Evolutionary conservation across 306 rosid genomes (phyloP).

Genomic region (Hippophae tibetana): DNA sequence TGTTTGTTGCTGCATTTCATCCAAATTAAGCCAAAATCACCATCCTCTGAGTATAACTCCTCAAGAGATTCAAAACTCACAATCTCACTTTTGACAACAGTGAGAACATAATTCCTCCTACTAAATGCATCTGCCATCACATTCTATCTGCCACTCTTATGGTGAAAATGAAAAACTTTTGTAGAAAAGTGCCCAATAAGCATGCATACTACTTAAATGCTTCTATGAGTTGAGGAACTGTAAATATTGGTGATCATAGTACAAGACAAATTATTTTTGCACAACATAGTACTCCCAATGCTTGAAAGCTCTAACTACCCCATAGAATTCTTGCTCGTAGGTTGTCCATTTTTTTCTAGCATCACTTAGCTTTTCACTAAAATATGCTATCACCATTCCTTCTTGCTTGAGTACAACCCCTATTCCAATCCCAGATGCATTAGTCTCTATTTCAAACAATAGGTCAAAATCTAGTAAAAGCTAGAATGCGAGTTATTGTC

Average conservation of each 20-base stretch:
- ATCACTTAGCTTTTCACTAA: background rate
- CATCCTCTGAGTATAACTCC: background rate
- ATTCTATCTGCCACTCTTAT: background rate
- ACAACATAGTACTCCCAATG: background rate
- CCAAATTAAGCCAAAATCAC: background rate
- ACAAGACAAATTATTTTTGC: background rate
- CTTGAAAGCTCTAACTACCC: background rate
- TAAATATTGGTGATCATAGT: background rate
- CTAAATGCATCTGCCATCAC: background rate
- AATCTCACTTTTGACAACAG: background rate
- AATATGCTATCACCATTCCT: background rate
- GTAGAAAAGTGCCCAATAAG: background rate
- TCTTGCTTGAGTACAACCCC: background rate
- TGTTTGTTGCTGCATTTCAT: background rate
- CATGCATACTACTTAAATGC: background rate
- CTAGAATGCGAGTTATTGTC: background rate
- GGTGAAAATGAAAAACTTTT: background rate
- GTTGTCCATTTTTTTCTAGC: background rate
- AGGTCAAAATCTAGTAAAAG: background rate
- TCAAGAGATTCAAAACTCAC: background rate
- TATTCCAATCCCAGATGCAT: background rate
- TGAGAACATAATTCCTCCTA: background rate
- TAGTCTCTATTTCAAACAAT: background rate
- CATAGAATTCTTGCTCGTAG: background rate
- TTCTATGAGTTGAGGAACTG: background rate